Conservation (phyloP, 2,329 filamentous ascomycete genomes). For the Dactylellina drechsleri region DNA sequence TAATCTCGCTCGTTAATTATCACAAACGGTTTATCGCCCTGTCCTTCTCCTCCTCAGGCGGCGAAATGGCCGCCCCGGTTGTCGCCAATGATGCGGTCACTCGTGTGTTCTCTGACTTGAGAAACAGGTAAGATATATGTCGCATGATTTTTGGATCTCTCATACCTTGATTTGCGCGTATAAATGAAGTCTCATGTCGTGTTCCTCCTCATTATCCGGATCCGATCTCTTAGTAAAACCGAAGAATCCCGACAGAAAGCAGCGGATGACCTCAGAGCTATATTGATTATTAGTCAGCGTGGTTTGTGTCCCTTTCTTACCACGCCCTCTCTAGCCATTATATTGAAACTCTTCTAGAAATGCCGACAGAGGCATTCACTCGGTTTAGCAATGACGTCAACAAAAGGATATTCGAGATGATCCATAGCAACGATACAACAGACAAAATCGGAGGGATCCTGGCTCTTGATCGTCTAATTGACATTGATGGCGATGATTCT, state of each 20-base stretch:
- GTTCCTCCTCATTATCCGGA: background rate
- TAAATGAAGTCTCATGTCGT: background rate
- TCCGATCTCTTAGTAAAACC: constrained; percentile 60
- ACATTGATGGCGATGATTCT: constrained; percentile 94
- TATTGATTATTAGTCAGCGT: constrained; percentile 64
- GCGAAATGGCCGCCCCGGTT: constrained; percentile 30
- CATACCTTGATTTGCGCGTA: too few species aligned
- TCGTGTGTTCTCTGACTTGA: constrained; percentile 49
- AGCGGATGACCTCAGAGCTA: constrained; percentile 63
- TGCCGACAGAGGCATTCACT: constrained; percentile 80
- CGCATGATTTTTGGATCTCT: background rate
- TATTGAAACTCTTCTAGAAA: constrained; percentile 67
- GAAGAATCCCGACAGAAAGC: constrained; percentile 64
- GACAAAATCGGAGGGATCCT: constrained; percentile 92
- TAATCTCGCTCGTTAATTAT: too few species aligned
- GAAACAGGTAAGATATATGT: constrained; percentile 37
- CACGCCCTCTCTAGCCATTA: background rate
- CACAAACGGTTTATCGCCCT: too few species aligned
- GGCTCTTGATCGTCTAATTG: constrained; percentile 89
- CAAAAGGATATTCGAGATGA: constrained; percentile 74
- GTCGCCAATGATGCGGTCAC: constrained; percentile 40
- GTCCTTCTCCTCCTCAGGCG: too few species aligned
- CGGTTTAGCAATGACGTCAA: constrained; percentile 75
- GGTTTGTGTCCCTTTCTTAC: constrained; percentile 60
- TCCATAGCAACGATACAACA: constrained; percentile 84